phyloP scores from a whole-genome alignment of 208 protist genomes.

The Kentomonas sorsogonicus region DNA sequence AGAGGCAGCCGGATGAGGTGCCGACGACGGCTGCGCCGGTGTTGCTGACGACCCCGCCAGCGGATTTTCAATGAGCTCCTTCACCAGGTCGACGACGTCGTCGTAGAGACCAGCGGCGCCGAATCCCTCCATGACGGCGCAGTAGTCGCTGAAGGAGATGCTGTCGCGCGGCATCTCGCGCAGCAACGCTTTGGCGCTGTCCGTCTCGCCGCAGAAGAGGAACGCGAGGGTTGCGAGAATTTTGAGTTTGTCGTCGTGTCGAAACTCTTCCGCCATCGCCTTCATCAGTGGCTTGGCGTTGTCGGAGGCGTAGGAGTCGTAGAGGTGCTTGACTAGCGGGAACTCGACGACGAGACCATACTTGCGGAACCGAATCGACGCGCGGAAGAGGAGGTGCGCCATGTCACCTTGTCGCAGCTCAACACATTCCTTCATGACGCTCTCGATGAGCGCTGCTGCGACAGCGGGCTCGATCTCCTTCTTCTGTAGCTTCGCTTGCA shows the following conservation, averaged over 20 bases:
- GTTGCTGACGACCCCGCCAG: too few species aligned
- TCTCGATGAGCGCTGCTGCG: conserved; percentile 71
- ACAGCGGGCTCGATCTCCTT: conserved; percentile 59
- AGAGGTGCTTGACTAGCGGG: conserved; percentile 68
- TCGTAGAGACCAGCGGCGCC: conserved; percentile 51
- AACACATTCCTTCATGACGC: conserved; percentile 87
- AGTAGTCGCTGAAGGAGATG: conserved; percentile 49
- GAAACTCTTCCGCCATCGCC: conserved; percentile 79
- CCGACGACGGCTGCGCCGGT: too few species aligned
- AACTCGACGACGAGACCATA: conserved; percentile 64
- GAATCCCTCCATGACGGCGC: conserved; percentile 64
- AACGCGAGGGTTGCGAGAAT: conserved; percentile 70
- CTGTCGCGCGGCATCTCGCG: conserved; percentile 36
- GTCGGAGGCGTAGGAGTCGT: conserved; percentile 76
- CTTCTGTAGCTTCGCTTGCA: conserved; percentile 80
- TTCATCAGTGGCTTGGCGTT: conserved; percentile 79
- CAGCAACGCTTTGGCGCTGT: conserved; percentile 36
- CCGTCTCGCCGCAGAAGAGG: conserved; percentile 45
- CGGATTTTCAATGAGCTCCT: too few species aligned
- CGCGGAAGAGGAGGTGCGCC: conserved; percentile 88
- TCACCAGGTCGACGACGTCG: conserved; percentile 31
- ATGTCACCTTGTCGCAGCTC: conserved; percentile 86
- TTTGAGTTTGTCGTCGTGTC: conserved; percentile 36
- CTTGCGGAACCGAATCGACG: conserved; percentile 83
- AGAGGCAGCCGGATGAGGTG: too few species aligned